phyloP scores from a whole-genome alignment of 345 rosid genomes.

The Carallia brachiata region DNA sequence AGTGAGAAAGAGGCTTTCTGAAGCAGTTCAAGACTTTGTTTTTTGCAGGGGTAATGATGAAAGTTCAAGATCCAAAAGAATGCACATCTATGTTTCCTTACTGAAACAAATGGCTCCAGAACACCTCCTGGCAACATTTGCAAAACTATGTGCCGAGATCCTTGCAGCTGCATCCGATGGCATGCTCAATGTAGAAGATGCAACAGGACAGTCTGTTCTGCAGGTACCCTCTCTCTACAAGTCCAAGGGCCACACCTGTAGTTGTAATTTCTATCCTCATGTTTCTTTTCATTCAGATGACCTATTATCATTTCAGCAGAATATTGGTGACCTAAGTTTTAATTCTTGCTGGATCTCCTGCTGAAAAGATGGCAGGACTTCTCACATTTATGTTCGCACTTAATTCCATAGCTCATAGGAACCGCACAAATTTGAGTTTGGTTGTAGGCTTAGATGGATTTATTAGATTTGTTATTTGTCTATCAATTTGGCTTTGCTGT shows the following conservation, averaged over 20 bases:
- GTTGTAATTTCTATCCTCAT: not conserved
- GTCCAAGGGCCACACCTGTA: not conserved
- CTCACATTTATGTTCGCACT: not conserved
- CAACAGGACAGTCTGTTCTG: slow-evolving; percentile 76
- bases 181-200: slow-evolving; percentile 69
- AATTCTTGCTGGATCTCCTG: too few species aligned
- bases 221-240: slow-evolving; percentile 48
- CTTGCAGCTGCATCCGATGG: slow-evolving; percentile 95
- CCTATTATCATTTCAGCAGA: too few species aligned
- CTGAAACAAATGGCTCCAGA: slow-evolving; percentile 97
- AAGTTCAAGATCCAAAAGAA: slow-evolving; percentile 70
- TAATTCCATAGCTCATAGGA: not conserved
- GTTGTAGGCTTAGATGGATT: not conserved
- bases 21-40: slow-evolving; percentile 3
- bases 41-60: slow-evolving; percentile 75
- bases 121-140: slow-evolving; percentile 88
- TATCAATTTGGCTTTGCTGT: not conserved
- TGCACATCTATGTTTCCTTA: slow-evolving; percentile 73
- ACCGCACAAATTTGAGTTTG: not conserved
- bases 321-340: too few species aligned
- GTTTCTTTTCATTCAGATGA: not conserved
- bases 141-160: slow-evolving; percentile 92
- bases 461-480: not conserved
- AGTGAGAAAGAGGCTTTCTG: not conserved
- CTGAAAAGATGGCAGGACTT: not conserved